A percentile compares a stretch with the other conserved stretches of the same genome.
Evolutionary conservation across 495 filamentous ascomycete species (phyloP).

Genomic region (Oleoguttula mirabilis): DNA sequence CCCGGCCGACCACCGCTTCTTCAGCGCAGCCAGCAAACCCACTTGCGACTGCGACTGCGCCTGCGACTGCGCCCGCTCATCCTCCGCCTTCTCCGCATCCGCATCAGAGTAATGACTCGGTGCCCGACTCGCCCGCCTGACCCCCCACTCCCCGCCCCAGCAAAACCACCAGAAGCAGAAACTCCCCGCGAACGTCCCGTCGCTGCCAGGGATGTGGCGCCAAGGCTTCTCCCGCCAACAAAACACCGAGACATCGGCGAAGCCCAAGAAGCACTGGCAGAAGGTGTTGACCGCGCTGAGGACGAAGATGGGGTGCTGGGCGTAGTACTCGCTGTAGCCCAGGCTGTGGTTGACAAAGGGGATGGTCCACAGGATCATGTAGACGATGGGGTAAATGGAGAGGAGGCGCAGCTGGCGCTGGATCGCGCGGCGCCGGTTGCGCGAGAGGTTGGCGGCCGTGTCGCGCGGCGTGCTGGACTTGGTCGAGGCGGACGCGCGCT

Average conservation of each 20-base stretch:
- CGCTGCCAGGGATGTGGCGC: constrained; percentile 41
- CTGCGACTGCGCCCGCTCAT: neutral
- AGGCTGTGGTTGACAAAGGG: constrained; percentile 53
- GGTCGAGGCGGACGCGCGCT: neutral
- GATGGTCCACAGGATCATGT: constrained; percentile 60
- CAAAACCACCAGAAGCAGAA: constrained; percentile 30
- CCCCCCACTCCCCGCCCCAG: neutral
- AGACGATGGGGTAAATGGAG: constrained; percentile 60
- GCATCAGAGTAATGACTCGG: neutral
- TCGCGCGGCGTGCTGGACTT: neutral
- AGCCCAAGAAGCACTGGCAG: constrained; percentile 47
- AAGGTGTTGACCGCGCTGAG: constrained; percentile 44
- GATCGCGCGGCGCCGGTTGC: constrained; percentile 33
- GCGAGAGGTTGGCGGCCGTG: neutral
- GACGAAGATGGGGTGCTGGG: constrained; percentile 38
- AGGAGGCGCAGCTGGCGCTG: constrained; percentile 54
- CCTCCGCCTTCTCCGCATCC: neutral
- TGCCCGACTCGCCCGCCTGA: neutral
- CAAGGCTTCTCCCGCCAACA: constrained; percentile 55
- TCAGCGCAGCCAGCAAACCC: neutral
- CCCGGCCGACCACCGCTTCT: neutral
- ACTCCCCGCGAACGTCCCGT: constrained; percentile 34
- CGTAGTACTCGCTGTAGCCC: constrained; percentile 44
- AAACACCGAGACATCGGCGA: constrained; percentile 57
- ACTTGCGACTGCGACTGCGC: neutral